Evolutionary conservation across 345 rosid species (phyloP).

Genomic region (Acer negundo): DNA sequence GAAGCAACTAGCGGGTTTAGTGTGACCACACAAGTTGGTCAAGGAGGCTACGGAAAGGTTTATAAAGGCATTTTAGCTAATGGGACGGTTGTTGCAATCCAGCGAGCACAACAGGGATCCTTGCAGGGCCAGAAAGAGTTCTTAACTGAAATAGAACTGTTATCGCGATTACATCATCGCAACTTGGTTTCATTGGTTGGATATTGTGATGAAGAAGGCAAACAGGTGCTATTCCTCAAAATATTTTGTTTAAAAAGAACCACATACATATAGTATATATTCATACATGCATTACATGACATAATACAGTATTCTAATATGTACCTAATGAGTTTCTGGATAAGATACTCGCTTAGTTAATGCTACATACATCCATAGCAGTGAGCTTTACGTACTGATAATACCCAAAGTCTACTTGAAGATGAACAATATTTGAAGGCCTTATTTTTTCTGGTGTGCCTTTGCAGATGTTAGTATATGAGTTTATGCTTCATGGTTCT

Average conservation of each 20-base stretch:
- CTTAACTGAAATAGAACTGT: slow-evolving; percentile 51
- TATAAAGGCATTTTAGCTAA: slow-evolving; percentile 51
- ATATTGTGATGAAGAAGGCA: slow-evolving; percentile 49
- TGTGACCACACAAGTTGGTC: slow-evolving; percentile 36
- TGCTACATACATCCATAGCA: neutral
- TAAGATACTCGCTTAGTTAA: neutral
- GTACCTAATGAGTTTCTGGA: neutral
- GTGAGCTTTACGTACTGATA: too few species aligned
- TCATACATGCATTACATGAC: too few species aligned
- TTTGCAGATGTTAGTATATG: slow-evolving; percentile 55
- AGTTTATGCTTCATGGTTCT: slow-evolving; percentile 57
- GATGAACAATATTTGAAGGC: neutral
- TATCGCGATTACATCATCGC: slow-evolving; percentile 60
- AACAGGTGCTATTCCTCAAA: slow-evolving; percentile 31
- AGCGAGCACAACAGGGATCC: slow-evolving; percentile 48
- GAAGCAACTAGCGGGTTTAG: slow-evolving; percentile 44
- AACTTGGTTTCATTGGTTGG: slow-evolving; percentile 60
- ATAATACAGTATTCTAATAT: neutral
- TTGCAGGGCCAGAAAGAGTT: slow-evolving; percentile 53
- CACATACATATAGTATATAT: too few species aligned
- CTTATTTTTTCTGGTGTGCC: neutral
- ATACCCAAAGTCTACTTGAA: neutral
- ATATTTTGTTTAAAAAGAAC: too few species aligned
- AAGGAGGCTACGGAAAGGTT: slow-evolving; percentile 62
- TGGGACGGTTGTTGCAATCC: slow-evolving; percentile 50